These are phyloP conservation scores for Austroboletus rostrupii DNA, from an alignment of 1,284 basidiomycete species.

Conservation along the genomic window DNA sequence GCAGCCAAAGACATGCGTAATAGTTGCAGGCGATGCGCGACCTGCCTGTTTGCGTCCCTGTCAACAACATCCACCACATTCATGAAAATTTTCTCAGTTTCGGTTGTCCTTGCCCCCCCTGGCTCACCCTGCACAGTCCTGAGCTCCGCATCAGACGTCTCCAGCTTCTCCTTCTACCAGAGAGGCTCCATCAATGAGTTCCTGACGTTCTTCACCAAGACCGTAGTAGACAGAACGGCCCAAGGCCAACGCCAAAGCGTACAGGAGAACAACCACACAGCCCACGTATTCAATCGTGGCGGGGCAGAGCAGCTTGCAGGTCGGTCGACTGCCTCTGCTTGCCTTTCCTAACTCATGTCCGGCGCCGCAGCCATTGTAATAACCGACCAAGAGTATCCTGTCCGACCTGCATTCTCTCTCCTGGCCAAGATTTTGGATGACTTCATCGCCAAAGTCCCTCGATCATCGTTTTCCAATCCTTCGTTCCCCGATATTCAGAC, in stretches of 20 bases:
- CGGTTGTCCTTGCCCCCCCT: constrained; percentile 56
- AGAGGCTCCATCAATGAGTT: constrained; percentile 83
- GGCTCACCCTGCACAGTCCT: constrained; percentile 63
- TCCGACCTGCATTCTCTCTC: constrained; percentile 93
- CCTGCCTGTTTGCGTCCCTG: constrained; percentile 6
- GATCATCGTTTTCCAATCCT: constrained; percentile 62
- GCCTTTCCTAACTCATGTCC: constrained; percentile 5
- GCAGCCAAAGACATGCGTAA: constrained; percentile 19
- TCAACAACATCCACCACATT: constrained; percentile 11
- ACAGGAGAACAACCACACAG: constrained; percentile 92
- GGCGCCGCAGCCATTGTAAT: constrained; percentile 76
- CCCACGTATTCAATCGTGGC: constrained; percentile 87
- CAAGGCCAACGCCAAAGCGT: constrained; percentile 89
- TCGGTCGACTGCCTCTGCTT: constrained; percentile 34
- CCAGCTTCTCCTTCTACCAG: constrained; percentile 94
- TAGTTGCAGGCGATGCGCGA: not conserved
- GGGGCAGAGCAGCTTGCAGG: constrained; percentile 79
- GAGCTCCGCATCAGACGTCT: constrained; percentile 77
- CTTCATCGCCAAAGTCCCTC: constrained; percentile 77
- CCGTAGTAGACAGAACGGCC: constrained; percentile 87
- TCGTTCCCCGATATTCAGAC: constrained; percentile 71
- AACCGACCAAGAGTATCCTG: constrained; percentile 94
- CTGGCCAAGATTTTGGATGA: constrained; percentile 95
- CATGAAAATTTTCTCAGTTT: constrained; percentile 75
- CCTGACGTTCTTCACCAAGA: constrained; percentile 88